A percentile compares a stretch with the other conserved stretches of the same genome.
Conservation (phyloP, 768 basidiomycete species). For the Pleurotus sapidus region DNA sequence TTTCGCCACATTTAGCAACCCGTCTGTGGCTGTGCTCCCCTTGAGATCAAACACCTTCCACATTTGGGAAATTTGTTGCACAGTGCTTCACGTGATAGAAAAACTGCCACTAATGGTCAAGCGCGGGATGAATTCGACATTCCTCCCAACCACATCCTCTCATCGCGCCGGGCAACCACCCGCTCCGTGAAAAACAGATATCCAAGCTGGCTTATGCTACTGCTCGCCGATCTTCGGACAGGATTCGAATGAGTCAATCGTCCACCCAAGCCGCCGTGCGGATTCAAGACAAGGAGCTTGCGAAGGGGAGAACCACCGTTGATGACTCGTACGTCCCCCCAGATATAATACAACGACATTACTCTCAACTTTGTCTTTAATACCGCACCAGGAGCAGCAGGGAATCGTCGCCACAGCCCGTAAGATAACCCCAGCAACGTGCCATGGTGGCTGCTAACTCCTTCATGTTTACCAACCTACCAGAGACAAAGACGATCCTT, state of each 20-base stretch:
- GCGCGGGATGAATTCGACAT: neutral
- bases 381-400: conserved; percentile 46
- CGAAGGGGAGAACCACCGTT: neutral
- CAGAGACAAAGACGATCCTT: conserved; percentile 48
- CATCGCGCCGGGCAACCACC: no score
- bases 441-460: neutral
- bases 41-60: neutral
- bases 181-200: no score
- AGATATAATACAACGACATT: neutral
- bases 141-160: no score
- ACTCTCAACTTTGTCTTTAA: neutral
- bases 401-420: conserved; percentile 49
- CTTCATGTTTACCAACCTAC: neutral
- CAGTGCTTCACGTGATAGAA: neutral
- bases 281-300: conserved; percentile 4
- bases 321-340: conserved; percentile 3
- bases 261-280: neutral
- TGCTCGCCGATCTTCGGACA: no score
- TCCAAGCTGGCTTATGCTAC: no score
- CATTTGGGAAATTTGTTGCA: neutral
- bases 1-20: no score
- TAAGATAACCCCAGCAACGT: conserved; percentile 21
- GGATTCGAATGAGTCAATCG: no score
- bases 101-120: neutral
- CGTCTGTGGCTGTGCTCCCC: neutral